Evolutionary conservation across 2,329 filamentous ascomycete genomes (phyloP).

Genomic region (Botrytis fragariae): DNA sequence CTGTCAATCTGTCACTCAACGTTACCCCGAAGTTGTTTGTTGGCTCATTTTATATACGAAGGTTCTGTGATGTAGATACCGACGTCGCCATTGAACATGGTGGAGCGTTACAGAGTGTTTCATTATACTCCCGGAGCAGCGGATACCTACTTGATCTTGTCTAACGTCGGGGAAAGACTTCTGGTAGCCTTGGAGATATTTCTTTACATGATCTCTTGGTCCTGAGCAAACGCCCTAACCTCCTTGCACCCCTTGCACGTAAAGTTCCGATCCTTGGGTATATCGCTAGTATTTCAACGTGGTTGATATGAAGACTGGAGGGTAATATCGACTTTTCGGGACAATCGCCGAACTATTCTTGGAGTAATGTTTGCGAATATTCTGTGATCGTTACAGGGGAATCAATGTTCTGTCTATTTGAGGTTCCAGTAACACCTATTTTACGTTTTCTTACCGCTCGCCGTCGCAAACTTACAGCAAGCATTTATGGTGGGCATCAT

Average conservation of each 20-base stretch:
- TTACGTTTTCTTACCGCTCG: conserved; percentile 16
- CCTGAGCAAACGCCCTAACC: neutral
- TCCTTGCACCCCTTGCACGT: neutral
- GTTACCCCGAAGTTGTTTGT: neutral
- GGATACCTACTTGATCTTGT: conserved; percentile 23
- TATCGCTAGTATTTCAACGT: neutral
- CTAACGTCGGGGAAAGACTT: conserved; percentile 14
- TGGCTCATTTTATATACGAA: conserved; percentile 2
- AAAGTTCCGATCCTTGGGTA: conserved; percentile 15
- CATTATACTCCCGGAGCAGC: conserved; percentile 19
- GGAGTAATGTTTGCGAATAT: conserved; percentile 11
- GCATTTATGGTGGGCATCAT: conserved; percentile 3
- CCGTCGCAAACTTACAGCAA: conserved; percentile 16
- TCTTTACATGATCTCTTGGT: conserved; percentile 3
- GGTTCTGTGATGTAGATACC: neutral
- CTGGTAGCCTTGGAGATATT: neutral
- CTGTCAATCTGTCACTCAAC: conserved; percentile 15
- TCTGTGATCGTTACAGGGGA: neutral
- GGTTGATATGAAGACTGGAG: neutral
- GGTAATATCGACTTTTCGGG: neutral
- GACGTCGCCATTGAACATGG: conserved; percentile 4
- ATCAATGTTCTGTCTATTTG: conserved; percentile 5
- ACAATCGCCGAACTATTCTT: neutral
- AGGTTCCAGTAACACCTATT: conserved; percentile 16
- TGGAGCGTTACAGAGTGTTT: conserved; percentile 20